Evolutionary conservation across 1,284 basidiomycete genomes (phyloP), one percentile per base, ranked within the genome.

Genomic region (Rhodotorula sp.): DNA sequence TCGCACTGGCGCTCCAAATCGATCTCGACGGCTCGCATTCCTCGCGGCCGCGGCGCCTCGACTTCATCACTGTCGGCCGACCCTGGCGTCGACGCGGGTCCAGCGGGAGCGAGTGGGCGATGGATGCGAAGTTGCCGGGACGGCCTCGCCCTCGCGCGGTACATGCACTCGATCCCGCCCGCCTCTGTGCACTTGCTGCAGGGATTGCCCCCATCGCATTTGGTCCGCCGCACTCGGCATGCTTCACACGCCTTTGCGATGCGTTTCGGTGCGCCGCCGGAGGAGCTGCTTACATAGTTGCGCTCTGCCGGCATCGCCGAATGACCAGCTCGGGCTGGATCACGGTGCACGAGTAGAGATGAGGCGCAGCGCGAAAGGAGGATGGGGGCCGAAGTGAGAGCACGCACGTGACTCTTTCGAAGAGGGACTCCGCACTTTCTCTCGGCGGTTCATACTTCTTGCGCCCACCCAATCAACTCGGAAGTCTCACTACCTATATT

Each of bases 201-300:
- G 3, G 58, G 58, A 6, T 42, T 53, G 15, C 54, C 42, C 3
- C 64, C 64, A 18, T 44, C 37, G 42, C 64, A 66, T 14, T 51
- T 51, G 10, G 64, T 60, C 29, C 64, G 26, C 3, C 64, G 49
- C 2, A 44, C 42, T 17, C 64, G 37, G 29, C 64, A 66, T 1
- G 58, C 33, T 44, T 66, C 64, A 22, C 64, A 66, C 14, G 64
- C 64, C 24, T 66, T 66, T 1, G 58, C 44, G 37, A 59, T 59
- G 29, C 64, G 58, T 22, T 60, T 66, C 6, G 42, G 42, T 17
- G 29, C 42, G n/a, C 4, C 24, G 37, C 33, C 56, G 37, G 30
- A 33, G 20, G 56, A n/a, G 22, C 49, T 37, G 42, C 42, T 45
- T 14, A 17, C 30, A 5, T n/a, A 42, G 42, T 42, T n/a, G 22